phyloP scores from a whole-genome alignment of 352 stramenopile genomes.

The Phytophthora vignae region DNA sequence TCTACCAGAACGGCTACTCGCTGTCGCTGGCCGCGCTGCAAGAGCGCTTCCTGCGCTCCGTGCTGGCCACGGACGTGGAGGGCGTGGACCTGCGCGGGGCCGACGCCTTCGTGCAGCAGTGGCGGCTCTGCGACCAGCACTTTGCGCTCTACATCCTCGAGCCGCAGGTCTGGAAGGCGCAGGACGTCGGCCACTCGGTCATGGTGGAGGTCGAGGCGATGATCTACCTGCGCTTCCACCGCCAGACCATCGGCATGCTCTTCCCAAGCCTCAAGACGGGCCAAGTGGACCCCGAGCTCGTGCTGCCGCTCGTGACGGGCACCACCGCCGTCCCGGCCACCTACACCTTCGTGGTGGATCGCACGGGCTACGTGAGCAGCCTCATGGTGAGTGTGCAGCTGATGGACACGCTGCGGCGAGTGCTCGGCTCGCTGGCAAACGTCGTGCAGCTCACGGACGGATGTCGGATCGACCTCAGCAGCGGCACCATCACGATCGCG shows the following conservation, averaged over 20 bases:
- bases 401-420: conserved; percentile 39
- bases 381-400: conserved; percentile 40
- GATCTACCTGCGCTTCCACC: conserved; percentile 43
- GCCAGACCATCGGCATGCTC: conserved; percentile 29
- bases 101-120: conserved; percentile 28
- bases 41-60: conserved; percentile 37
- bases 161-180: conserved; percentile 33
- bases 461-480: conserved; percentile 28
- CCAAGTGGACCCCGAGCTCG: conserved; percentile 15
- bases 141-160: conserved; percentile 26
- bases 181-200: conserved; percentile 26
- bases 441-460: conserved; percentile 28
- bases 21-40: conserved; percentile 17
- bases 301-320: conserved; percentile 30
- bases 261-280: conserved; percentile 43
- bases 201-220: conserved; percentile 41
- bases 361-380: conserved; percentile 31
- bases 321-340: conserved; percentile 28
- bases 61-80: conserved; percentile 36
- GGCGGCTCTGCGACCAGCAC: conserved; percentile 21
- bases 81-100: conserved; percentile 22
- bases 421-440: conserved; percentile 33
- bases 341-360: conserved; percentile 41
- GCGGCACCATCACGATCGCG: conserved; percentile 32
- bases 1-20: conserved; percentile 45